Evolutionary conservation across 2,329 filamentous ascomycete species (phyloP).

Genomic region (Exophiala oligosperma): DNA sequence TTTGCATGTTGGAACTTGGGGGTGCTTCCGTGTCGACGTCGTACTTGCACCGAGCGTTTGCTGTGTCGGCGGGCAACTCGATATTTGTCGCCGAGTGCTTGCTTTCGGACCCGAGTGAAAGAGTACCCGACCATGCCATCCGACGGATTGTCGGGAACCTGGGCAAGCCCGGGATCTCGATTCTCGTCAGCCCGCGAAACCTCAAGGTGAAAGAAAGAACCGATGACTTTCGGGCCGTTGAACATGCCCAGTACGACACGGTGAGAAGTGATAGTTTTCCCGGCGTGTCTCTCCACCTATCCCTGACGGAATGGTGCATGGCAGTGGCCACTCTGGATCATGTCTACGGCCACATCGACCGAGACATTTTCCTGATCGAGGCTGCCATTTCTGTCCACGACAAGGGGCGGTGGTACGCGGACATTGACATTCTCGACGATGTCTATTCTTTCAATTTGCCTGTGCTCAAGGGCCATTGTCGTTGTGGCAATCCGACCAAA

Average conservation of each 20-base stretch:
- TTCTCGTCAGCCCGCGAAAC: constrained; percentile 19
- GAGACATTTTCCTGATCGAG: constrained; percentile 20
- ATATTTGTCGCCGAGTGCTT: constrained; percentile 28
- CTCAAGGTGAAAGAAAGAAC: constrained; percentile 8
- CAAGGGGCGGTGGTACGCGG: constrained; percentile 26
- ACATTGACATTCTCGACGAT: constrained; percentile 12
- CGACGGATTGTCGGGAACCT: constrained; percentile 29
- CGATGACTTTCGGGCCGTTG: constrained; percentile 3
- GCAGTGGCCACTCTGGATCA: constrained; percentile 2
- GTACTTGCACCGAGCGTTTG: constrained; percentile 22
- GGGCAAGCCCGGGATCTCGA: constrained; percentile 18
- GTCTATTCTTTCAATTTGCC: no score
- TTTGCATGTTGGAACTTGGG: constrained; percentile 31
- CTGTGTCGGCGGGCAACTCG: constrained; percentile 31
- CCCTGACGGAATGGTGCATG: constrained; percentile 11
- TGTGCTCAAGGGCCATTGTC: no score
- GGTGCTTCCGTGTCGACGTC: constrained; percentile 19
- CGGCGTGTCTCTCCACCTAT: constrained; percentile 20
- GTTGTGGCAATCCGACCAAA: background rate
- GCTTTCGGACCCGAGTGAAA: constrained; percentile 27
- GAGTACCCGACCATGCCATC: constrained; percentile 1
- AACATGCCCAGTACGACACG: constrained; percentile 11
- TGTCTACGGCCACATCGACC: constrained; percentile 3
- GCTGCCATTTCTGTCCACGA: constrained; percentile 28
- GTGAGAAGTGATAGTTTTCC: constrained; percentile 16